phyloP scores from a whole-genome alignment of 345 rosid species.

The Cardamine occulta region DNA sequence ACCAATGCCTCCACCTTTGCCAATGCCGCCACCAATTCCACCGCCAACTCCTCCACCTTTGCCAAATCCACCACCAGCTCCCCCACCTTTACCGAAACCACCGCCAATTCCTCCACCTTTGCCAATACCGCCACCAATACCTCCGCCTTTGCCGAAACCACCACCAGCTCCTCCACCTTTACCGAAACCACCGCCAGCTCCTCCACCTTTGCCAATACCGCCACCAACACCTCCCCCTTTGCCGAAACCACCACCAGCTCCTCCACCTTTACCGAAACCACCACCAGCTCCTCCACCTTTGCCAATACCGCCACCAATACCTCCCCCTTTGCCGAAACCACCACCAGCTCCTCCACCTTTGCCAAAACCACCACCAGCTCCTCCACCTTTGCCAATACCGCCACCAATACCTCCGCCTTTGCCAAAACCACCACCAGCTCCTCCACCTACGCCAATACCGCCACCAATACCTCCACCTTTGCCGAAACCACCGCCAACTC shows the following conservation, averaged over 20 bases:
- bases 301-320: constrained; percentile 38
- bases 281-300: constrained; percentile 34
- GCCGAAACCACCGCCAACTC: neutral
- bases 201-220: constrained; percentile 18
- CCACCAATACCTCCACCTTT: constrained; percentile 7
- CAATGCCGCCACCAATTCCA: constrained; percentile 26
- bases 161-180: constrained; percentile 7
- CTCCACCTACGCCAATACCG: constrained; percentile 30
- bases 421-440: constrained; percentile 41
- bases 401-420: constrained; percentile 34
- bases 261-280: no score
- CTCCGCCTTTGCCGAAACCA: neutral
- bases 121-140: constrained; percentile 31
- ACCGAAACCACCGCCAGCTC: no score
- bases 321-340: constrained; percentile 41
- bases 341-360: constrained; percentile 43
- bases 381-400: constrained; percentile 40
- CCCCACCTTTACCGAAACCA: constrained; percentile 33
- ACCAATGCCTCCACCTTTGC: constrained; percentile 41
- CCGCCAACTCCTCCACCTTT: constrained; percentile 17
- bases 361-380: constrained; percentile 6
- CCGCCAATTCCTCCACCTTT: constrained; percentile 35
- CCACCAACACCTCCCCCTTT: constrained; percentile 44
- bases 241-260: constrained; percentile 15
- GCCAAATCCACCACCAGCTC: constrained; percentile 35